Percentiles rank a stretch among this genome's conserved stretches.
Conservation (phyloP, 495 filamentous ascomycete genomes). For the Neurospora sp. region DNA sequence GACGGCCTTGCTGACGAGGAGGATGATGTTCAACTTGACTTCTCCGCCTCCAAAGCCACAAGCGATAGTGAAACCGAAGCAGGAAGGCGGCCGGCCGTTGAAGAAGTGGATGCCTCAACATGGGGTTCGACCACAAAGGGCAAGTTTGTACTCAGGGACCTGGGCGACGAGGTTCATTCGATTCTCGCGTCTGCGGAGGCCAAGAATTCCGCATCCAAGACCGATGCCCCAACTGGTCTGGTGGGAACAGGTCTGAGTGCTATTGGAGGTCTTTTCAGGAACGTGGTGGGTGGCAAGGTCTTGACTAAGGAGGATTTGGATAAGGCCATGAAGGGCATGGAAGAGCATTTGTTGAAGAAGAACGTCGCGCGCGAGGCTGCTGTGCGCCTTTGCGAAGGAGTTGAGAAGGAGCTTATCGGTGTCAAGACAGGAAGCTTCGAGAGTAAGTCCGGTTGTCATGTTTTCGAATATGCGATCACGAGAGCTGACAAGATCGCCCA, state of each 20-base stretch:
- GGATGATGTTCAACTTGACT: conserved; percentile 73
- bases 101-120: conserved; percentile 63
- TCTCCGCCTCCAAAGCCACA: conserved; percentile 49
- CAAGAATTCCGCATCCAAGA: conserved; percentile 40
- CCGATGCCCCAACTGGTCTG: conserved; percentile 44
- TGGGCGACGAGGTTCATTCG: conserved; percentile 87
- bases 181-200: conserved; percentile 66
- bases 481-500: conserved; percentile 12
- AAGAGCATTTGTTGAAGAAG: conserved; percentile 88
- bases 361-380: conserved; percentile 95
- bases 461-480: not conserved
- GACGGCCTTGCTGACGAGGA: conserved; percentile 83
- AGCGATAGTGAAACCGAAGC: conserved; percentile 46
- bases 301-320: conserved; percentile 78
- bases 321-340: conserved; percentile 90
- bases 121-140: conserved; percentile 86
- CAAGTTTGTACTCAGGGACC: conserved; percentile 85
- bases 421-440: conserved; percentile 91
- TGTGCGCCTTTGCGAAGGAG: conserved; percentile 79
- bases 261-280: conserved; percentile 80
- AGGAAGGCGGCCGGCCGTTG: conserved; percentile 41
- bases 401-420: conserved; percentile 78
- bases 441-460: conserved; percentile 36
- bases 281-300: conserved; percentile 87
- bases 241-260: conserved; percentile 68